These are phyloP conservation scores for Brassica incana DNA, from an alignment of 345 rosid genomes.

Conservation along the genomic window DNA sequence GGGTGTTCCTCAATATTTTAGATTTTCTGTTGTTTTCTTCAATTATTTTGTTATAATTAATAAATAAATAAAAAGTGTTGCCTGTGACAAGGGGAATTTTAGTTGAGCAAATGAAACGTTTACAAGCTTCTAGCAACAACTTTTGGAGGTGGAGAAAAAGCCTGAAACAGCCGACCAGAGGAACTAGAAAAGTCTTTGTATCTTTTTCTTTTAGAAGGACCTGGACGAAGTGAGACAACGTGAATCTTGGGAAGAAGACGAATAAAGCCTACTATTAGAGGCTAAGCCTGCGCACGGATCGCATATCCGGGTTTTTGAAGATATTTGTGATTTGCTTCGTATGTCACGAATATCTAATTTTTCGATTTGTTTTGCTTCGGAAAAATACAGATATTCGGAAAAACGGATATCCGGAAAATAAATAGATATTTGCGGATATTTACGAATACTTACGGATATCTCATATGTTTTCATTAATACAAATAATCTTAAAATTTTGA, in stretches of 20 bases:
- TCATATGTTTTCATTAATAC: too few relatives aligned
- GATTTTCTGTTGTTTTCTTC: not conserved
- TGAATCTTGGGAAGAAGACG: not conserved
- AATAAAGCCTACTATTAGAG: not conserved
- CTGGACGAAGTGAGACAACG: not conserved
- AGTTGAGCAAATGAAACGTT: not conserved
- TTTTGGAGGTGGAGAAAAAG: not conserved
- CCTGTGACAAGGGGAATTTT: not conserved
- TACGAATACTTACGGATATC: too few relatives aligned
- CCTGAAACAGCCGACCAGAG: not conserved
- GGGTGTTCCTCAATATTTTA: not conserved
- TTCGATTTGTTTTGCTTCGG: too few relatives aligned
- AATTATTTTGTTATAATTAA: not conserved
- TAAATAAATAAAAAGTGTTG: not conserved
- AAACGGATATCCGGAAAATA: too few relatives aligned
- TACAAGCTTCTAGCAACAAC: not conserved
- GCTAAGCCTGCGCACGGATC: too few relatives aligned
- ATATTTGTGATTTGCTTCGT: too few relatives aligned
- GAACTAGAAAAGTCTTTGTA: not conserved
- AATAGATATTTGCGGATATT: too few relatives aligned
- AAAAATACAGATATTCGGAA: too few relatives aligned
- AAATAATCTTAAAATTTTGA: too few relatives aligned
- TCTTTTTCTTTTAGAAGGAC: not conserved
- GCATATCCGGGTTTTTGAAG: too few relatives aligned
- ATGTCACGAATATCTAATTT: too few relatives aligned